Evolutionary conservation across 2,329 filamentous ascomycete species (phyloP).

Genomic region (Trichoderma arundinaceum): DNA sequence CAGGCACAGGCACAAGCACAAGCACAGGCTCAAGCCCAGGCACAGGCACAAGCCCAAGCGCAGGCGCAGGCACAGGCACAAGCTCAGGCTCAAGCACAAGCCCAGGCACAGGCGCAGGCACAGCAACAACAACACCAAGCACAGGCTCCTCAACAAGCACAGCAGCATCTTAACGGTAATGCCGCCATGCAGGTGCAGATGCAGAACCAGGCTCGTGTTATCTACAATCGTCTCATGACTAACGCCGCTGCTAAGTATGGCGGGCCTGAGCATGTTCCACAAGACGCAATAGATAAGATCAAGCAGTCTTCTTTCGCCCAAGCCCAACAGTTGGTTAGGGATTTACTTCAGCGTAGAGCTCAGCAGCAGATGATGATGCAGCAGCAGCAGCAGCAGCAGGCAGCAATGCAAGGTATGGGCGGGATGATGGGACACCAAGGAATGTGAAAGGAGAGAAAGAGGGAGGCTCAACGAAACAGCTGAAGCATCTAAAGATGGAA

Average conservation of each 20-base stretch:
- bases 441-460: constrained; percentile 45
- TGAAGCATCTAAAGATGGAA: no score
- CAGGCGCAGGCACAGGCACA: constrained; percentile 52
- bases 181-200: constrained; percentile 42
- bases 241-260: constrained; percentile 47
- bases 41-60: constrained; percentile 70
- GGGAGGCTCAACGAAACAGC: not conserved
- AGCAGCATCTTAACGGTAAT: constrained; percentile 43
- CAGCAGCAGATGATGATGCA: constrained; percentile 47
- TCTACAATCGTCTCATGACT: constrained; percentile 51
- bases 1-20: constrained; percentile 66
- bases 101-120: constrained; percentile 50
- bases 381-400: constrained; percentile 47
- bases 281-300: constrained; percentile 52
- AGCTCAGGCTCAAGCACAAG: constrained; percentile 68
- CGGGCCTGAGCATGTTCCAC: constrained; percentile 53
- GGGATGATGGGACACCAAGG: constrained; percentile 60
- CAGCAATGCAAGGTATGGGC: constrained; percentile 58
- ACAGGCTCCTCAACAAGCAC: constrained; percentile 42
- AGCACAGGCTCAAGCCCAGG: constrained; percentile 56
- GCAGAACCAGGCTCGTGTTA: constrained; percentile 43
- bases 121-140: constrained; percentile 42
- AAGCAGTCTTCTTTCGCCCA: constrained; percentile 50
- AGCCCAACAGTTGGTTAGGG: constrained; percentile 47
- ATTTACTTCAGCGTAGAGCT: constrained; percentile 42